Evolutionary conservation across 768 basidiomycete genomes (phyloP), one percentile per base, ranked within the genome.

Genomic region (Paxillus involutus): DNA sequence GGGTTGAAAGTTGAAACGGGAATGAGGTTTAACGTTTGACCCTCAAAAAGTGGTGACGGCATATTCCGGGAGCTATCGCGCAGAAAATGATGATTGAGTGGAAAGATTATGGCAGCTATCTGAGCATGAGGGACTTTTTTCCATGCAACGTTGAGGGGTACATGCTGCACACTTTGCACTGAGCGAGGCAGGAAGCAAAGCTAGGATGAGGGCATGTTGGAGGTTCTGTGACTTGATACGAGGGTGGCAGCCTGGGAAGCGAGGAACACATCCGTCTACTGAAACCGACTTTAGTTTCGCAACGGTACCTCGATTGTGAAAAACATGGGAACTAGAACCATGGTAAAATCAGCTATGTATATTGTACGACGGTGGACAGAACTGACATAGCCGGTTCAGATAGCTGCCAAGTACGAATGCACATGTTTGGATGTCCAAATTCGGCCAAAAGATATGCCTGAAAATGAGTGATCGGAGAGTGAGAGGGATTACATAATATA

Each of bases 391-490:
- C n/a, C n/a, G n/a, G n/a, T n/a, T n/a, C n/a, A n/a, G n/a, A n/a
- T n/a, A n/a, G n/a, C n/a, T n/a, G n/a, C n/a, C n/a, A n/a, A n/a
- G n/a, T n/a, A n/a, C n/a, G n/a, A n/a, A n/a, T n/a, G n/a, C n/a
- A n/a, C n/a, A n/a, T n/a, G n/a, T n/a, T 5, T 24, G 5, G 24
- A 24, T 24, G 26, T 5, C 26, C 26, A 3, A 26, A 26, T 26
- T 26, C 5, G 4, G 26, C 1, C 26, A 26, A 26, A 6, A 26
- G 26, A 26, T 26, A 26, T 3, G 21, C 1, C 2, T 21, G 21
- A 21, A 21, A 59, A 49, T 12, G 19, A 43, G 33, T 63, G 63
- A 66, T 67, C 63, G 64, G 21, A 26, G 65, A 44, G 57, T 64
- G 56, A 14, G 53, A 24, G 21, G 48, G 49, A 37, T 66, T 66